Evolutionary conservation across 2,329 filamentous ascomycete species (phyloP), one percentile per base, ranked within the genome.

Genomic region (Graphiopsis chlorocephala): DNA sequence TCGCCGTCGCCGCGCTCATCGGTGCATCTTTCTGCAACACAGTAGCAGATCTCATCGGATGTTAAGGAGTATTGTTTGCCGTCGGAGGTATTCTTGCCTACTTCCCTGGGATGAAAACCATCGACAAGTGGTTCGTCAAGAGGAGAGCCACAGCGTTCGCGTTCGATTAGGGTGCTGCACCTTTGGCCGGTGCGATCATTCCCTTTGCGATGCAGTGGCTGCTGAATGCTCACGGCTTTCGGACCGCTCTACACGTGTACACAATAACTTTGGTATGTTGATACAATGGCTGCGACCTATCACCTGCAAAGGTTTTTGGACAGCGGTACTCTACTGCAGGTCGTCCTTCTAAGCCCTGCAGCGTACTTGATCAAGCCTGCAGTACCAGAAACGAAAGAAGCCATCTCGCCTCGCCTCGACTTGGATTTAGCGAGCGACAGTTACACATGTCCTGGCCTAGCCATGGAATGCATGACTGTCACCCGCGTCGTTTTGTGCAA

Each of bases 111-210:
- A 78, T 83, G 14, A 72, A 82, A 47, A 82, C 79, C 65, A 73
- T 84, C 31, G 82, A 84, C 61, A 80, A 84, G 68, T 88, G 71
- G 78, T 85, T 84, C 72, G 47, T 50, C 23, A 50, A 50, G 47
- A 14, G 47, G 6, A 50, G 47, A 50, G 47, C 47, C 25, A 50
- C 47, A 35, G 83, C 83, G 0, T 82, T 81, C 69, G 83, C 83
- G 8, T 78, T 79, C 8, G 81, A 83, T 67, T 71, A 79, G 74
- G 68, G 76, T 73, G 68, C 78, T 0, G 77, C 79, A 7, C 82
- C 81, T 1, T 69, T 79, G 5, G 78, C 78, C 3, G 81, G 82
- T 2, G 76, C 78, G 8, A 73, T 80, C 15, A 73, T 83, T 26
- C 82, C 81, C 0, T 65, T 83, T 10, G 70, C 78, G 7, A 69